Conservation (phyloP, 2,329 filamentous ascomycete species). For the Plectosphaerella plurivora region DNA sequence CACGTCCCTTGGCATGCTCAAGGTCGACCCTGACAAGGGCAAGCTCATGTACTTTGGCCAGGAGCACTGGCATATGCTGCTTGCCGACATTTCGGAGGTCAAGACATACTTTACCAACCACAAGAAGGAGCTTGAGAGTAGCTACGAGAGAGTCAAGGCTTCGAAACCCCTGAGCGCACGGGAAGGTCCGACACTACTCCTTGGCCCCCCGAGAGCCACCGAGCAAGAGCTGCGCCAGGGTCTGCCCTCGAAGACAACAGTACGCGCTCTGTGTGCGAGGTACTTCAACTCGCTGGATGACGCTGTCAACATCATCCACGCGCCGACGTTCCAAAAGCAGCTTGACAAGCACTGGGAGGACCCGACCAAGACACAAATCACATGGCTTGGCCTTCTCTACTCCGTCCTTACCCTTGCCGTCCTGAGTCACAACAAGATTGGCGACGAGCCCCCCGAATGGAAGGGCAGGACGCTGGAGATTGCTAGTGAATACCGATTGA, state of each 20-base stretch:
- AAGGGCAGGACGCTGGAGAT: conserved; percentile 59
- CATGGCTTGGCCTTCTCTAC: conserved; percentile 76
- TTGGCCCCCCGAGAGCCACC: conserved; percentile 67
- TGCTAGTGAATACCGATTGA: conserved; percentile 60
- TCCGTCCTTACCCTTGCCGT: conserved; percentile 73
- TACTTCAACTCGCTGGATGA: conserved; percentile 84
- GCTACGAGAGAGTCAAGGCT: conserved; percentile 70
- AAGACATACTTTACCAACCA: conserved; percentile 84
- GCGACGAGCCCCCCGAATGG: conserved; percentile 76
- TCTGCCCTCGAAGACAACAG: conserved; percentile 74
- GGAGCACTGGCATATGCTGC: conserved; percentile 76
- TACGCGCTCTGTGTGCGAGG: conserved; percentile 79
- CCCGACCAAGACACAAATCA: conserved; percentile 66
- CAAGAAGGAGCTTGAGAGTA: conserved; percentile 83
- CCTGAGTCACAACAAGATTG: conserved; percentile 74
- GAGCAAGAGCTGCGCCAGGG: conserved; percentile 74
- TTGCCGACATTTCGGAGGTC: conserved; percentile 84
- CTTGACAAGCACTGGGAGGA: conserved; percentile 64
- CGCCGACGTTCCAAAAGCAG: conserved; percentile 78
- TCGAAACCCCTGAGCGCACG: conserved; percentile 56
- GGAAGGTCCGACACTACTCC: conserved; percentile 72
- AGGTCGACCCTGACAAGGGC: conserved; percentile 71
- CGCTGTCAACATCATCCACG: conserved; percentile 71
- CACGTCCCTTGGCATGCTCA: conserved; percentile 74
- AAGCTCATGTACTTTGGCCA: conserved; percentile 80